Percentiles rank a stretch among this genome's conserved stretches.
Conservation (phyloP, 2,329 filamentous ascomycete genomes). For the Ceratocystis huliohia region DNA sequence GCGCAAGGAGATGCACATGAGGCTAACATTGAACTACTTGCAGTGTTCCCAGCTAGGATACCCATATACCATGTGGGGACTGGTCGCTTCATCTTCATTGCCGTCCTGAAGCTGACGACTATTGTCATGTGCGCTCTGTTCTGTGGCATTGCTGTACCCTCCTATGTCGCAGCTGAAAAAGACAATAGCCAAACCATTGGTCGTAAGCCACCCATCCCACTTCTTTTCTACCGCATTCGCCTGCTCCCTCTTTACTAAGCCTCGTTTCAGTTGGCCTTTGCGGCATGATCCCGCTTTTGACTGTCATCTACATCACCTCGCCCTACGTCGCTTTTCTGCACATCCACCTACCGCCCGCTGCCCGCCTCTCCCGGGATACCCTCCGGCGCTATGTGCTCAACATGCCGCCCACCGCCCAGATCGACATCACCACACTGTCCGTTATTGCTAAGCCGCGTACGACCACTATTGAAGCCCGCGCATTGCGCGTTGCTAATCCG, state of each 20-base stretch:
- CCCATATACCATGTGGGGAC: conserved; percentile 67
- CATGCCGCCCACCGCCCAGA: conserved; percentile 34
- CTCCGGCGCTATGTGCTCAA: conserved; percentile 40
- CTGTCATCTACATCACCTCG: conserved; percentile 50
- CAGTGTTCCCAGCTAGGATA: conserved; percentile 44
- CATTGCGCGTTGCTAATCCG: conserved; percentile 26
- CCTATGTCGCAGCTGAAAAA: conserved; percentile 37
- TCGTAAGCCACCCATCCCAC: conserved; percentile 27
- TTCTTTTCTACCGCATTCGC: neutral
- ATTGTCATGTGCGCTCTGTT: conserved; percentile 58
- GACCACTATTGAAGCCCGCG: conserved; percentile 32
- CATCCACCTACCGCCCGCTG: conserved; percentile 53
- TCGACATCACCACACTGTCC: conserved; percentile 45
- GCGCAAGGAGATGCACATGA: neutral
- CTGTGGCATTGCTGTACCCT: conserved; percentile 48
- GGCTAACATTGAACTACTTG: neutral
- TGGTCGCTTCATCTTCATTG: conserved; percentile 52
- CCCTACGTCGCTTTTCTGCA: conserved; percentile 64
- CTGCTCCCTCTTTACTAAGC: conserved; percentile 6
- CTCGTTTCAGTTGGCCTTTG: conserved; percentile 39
- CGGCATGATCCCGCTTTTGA: conserved; percentile 51
- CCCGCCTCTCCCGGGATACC: conserved; percentile 45
- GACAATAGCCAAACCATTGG: conserved; percentile 28
- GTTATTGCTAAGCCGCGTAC: conserved; percentile 42
- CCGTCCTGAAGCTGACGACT: conserved; percentile 56